phyloP scores from a whole-genome alignment of 495 filamentous ascomycete genomes.

The Aspergillus taichungensis region DNA sequence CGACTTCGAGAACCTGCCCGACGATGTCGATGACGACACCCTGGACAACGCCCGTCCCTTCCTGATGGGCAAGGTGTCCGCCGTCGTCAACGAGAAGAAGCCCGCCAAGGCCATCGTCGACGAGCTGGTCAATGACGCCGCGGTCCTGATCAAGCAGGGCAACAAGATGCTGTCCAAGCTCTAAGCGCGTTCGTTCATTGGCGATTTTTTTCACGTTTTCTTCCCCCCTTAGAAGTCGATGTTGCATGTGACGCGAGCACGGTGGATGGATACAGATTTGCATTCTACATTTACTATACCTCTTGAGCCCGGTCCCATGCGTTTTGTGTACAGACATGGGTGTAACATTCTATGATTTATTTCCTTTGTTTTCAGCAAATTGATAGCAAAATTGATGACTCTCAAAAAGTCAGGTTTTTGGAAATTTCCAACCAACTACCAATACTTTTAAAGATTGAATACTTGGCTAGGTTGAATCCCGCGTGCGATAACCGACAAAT shows the following conservation, averaged over 20 bases:
- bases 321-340: too few species aligned
- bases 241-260: not conserved
- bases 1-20: slow-evolving; percentile 78
- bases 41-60: slow-evolving; percentile 88
- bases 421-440: not conserved
- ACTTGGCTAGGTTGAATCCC: too few species aligned
- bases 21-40: slow-evolving; percentile 64
- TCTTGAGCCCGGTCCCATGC: too few species aligned
- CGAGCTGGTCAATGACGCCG: slow-evolving; percentile 83
- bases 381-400: slow-evolving; percentile 1
- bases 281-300: slow-evolving; percentile 1
- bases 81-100: slow-evolving; percentile 90
- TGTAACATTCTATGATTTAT: too few species aligned
- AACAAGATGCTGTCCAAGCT: slow-evolving; percentile 58
- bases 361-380: not conserved
- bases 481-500: too few species aligned
- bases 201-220: not conserved
- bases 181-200: slow-evolving; percentile 28
- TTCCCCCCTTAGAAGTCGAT: too few species aligned
- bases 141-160: slow-evolving; percentile 56
- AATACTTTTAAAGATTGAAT: too few species aligned
- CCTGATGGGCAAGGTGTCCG: slow-evolving; percentile 94
- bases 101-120: slow-evolving; percentile 87
- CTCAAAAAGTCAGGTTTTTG: not conserved
- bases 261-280: slow-evolving; percentile 3